Evolutionary conservation across 2,329 filamentous ascomycete species (phyloP).

Genomic region (Hysterium pulicare): DNA sequence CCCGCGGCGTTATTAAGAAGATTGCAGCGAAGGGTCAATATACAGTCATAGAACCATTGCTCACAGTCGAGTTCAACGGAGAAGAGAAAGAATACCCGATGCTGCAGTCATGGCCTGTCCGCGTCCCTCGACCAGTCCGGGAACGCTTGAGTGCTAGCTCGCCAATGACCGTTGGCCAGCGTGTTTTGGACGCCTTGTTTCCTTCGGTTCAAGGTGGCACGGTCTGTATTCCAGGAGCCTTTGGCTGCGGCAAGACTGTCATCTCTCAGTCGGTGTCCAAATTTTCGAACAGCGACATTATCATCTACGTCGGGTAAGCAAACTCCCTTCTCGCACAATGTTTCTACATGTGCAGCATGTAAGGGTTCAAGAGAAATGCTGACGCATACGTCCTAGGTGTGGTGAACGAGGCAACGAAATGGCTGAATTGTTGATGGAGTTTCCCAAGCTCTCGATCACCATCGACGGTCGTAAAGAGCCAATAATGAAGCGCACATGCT

Average conservation of each 20-base stretch:
- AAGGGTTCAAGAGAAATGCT: conserved; percentile 4
- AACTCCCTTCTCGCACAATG: too few species aligned
- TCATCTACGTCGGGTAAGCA: conserved; percentile 98
- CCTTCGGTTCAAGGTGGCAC: conserved; percentile 96
- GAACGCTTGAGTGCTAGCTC: conserved; percentile 88
- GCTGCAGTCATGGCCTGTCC: conserved; percentile 99
- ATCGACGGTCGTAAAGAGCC: conserved; percentile 93
- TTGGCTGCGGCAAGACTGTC: conserved; percentile 98
- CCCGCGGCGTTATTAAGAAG: conserved; percentile 85
- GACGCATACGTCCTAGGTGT: conserved; percentile 23
- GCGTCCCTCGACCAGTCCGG: conserved; percentile 85
- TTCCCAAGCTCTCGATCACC: conserved; percentile 79
- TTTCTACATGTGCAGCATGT: conserved; percentile 73
- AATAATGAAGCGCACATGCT: conserved; percentile 99
- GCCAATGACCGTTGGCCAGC: conserved; percentile 94
- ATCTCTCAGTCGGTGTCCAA: conserved; percentile 98
- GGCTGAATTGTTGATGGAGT: conserved; percentile 99
- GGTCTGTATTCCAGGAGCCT: conserved; percentile 95
- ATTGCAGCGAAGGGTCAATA: conserved; percentile 88
- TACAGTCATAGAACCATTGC: conserved; percentile 87
- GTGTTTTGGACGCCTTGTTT: conserved; percentile 94
- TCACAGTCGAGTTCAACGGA: conserved; percentile 96
- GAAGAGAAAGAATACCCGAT: conserved; percentile 92
- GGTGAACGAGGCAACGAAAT: conserved; percentile 98
- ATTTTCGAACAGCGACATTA: conserved; percentile 99